phyloP scores from a whole-genome alignment of 1,284 basidiomycete species.

The Tilletia walkeri region DNA sequence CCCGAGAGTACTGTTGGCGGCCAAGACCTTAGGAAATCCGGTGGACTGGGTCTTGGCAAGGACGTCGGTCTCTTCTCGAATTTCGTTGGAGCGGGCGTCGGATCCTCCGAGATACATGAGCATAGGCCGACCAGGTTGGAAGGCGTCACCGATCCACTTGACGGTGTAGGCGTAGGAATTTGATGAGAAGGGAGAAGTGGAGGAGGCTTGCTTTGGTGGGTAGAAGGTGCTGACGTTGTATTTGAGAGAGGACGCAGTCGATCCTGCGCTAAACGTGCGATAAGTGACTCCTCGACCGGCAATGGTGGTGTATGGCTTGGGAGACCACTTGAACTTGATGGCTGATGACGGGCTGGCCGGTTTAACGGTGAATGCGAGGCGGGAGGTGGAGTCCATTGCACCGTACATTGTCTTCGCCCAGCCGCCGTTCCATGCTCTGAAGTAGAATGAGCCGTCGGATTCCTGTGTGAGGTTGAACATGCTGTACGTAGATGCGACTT shows the following conservation, averaged over 20 bases:
- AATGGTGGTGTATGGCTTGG: neutral
- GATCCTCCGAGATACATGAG: slow-evolving; percentile 19
- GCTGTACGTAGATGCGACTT: neutral
- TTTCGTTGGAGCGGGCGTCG: slow-evolving; percentile 7
- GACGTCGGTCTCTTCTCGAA: slow-evolving; percentile 11
- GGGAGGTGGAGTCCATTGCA: slow-evolving; percentile 11
- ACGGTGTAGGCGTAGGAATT: slow-evolving; percentile 15
- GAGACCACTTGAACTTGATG: slow-evolving; percentile 12
- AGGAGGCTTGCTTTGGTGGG: neutral
- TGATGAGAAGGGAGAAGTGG: too few species aligned
- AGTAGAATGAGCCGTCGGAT: slow-evolving; percentile 12
- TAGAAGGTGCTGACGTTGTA: slow-evolving; percentile 20
- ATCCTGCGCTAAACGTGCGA: slow-evolving; percentile 10
- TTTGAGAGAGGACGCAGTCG: neutral
- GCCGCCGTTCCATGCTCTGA: slow-evolving; percentile 16
- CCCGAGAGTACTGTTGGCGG: slow-evolving; percentile 8
- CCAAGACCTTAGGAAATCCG: slow-evolving; percentile 17
- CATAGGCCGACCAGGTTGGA: neutral
- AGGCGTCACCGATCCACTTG: slow-evolving; percentile 17
- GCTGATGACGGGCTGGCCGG: neutral
- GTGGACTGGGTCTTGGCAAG: slow-evolving; percentile 12
- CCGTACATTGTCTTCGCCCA: slow-evolving; percentile 15
- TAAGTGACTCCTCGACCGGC: neutral
- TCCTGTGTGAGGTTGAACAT: slow-evolving; percentile 7
- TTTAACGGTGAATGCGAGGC: slow-evolving; percentile 4